Conservation (phyloP, 345 rosid genomes). For the Euphorbia pulcherrima region DNA sequence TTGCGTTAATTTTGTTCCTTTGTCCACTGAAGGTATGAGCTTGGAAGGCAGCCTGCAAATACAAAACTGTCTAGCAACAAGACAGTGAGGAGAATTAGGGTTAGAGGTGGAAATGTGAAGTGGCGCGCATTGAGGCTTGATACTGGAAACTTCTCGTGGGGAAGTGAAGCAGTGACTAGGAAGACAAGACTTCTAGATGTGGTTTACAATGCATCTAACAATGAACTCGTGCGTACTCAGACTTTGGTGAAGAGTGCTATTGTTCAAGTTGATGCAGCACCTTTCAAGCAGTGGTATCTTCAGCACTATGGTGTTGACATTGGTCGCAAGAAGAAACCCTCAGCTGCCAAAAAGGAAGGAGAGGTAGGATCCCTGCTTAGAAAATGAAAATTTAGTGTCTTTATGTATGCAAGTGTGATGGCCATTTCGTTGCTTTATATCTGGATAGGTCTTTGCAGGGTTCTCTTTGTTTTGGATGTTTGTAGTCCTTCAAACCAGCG, state of each 20-base stretch:
- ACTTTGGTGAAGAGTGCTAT: constrained; percentile 32
- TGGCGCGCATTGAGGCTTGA: constrained; percentile 35
- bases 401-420: not conserved
- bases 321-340: constrained; percentile 29
- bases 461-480: not conserved
- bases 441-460: not conserved
- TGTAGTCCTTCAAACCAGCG: not conserved
- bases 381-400: not conserved
- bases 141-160: constrained; percentile 36
- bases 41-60: constrained; percentile 31
- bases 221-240: constrained; percentile 32
- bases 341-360: constrained; percentile 27
- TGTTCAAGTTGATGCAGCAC: constrained; percentile 31
- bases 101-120: constrained; percentile 31
- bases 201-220: constrained; percentile 32
- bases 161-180: constrained; percentile 31
- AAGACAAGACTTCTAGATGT: constrained; percentile 33
- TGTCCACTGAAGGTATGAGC: constrained; percentile 25
- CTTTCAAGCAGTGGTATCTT: constrained; percentile 34
- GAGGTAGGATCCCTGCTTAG: constrained; percentile 15
- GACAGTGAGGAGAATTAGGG: constrained; percentile 33
- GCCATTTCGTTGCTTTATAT: not conserved
- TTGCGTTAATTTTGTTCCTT: no score
- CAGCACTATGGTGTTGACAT: constrained; percentile 31
- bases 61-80: constrained; percentile 31